Percentiles rank a stretch among this genome's conserved stretches.
Conservation (phyloP, 176 grass and related monocot species). For the Panicum miliaceum region DNA sequence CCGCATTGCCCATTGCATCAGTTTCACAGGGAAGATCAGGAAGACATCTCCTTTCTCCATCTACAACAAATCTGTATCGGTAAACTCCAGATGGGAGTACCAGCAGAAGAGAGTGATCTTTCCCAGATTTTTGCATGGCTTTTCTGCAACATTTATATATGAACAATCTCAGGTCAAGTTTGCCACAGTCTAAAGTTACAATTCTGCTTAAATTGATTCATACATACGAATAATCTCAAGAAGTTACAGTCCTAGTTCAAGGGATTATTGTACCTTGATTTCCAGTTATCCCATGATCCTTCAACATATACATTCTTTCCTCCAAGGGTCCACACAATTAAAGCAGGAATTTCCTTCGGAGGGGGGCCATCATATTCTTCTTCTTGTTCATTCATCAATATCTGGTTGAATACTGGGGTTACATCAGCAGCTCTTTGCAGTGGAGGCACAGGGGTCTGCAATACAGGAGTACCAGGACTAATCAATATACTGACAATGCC, state of each 20-base stretch:
- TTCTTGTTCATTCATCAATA: slow-evolving; percentile 68
- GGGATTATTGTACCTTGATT: slow-evolving; percentile 64
- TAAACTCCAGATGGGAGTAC: slow-evolving; percentile 89
- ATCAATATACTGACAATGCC: slow-evolving; percentile 38
- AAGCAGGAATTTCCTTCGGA: slow-evolving; percentile 88
- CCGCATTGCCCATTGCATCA: slow-evolving; percentile 69
- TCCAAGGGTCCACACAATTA: slow-evolving; percentile 90
- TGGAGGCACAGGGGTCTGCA: slow-evolving; percentile 93
- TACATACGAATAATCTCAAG: background rate
- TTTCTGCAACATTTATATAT: slow-evolving; percentile 64
- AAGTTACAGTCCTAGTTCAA: background rate
- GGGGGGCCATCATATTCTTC: slow-evolving; percentile 62
- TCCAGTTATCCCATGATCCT: slow-evolving; percentile 99
- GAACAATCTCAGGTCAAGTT: slow-evolving; percentile 25
- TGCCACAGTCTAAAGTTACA: slow-evolving; percentile 4
- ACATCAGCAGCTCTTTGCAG: slow-evolving; percentile 75
- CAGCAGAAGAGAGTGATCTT: slow-evolving; percentile 91
- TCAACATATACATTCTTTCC: slow-evolving; percentile 86
- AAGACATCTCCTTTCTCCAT: slow-evolving; percentile 81
- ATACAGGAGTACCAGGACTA: slow-evolving; percentile 31
- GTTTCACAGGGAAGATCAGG: slow-evolving; percentile 83
- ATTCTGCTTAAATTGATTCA: background rate
- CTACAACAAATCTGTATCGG: slow-evolving; percentile 86
- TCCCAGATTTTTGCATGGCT: slow-evolving; percentile 83
- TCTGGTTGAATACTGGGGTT: slow-evolving; percentile 76